Base-by-base conservation (phyloP, 2,329 filamentous ascomycete species). In the Phoma sp. region DNA sequence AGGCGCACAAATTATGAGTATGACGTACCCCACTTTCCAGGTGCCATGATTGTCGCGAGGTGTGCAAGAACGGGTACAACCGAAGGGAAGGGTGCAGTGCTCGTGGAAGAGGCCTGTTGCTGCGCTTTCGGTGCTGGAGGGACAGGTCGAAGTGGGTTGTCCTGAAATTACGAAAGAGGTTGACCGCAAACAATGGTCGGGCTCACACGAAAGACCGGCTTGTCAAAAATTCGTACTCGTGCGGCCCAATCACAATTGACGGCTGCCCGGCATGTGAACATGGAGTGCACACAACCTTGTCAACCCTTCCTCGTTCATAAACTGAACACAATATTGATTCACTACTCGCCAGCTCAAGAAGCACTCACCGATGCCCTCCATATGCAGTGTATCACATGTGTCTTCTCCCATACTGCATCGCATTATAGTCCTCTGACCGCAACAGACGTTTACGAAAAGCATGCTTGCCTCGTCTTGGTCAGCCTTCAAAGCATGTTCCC, bases 11-110 rank as follows among this genome's bases (percentile, higher is more conserved):
- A 52, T 14, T 46, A 46, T 58, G 62, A 60, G 65, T 53, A 72
- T 75, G 73, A 75, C 73, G 70, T 76, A 76, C 73, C 73, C 73
- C 73, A 76, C 65, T 74, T 73, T 57, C 67, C 65, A 58, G 73
- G 71, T 55, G 73, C 69, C 73, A 76, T 76, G 51, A 42, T 67
- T 65, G 61, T 61, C 58, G 59, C 60, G 44, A 52, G 37, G 53
- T 48, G 55, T 61, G 47, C 60, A 36, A 14, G 50, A 29, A 41
- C 46, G 40, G 36, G 44, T 10, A 35, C 11, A n/a, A 29, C 29
- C 10, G 44, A 29, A 8, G 40, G 25, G 47, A 44, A 14, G 14
- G 40, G 35, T 32, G 29, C 23, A 37, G 14, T 41, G 46, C 51
- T 51, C 38, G 25, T 32, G 29, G 41, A 35, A 24, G 18, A 48